phyloP scores from a whole-genome alignment of 257 asterid species.

The Solanum tacnaense region DNA sequence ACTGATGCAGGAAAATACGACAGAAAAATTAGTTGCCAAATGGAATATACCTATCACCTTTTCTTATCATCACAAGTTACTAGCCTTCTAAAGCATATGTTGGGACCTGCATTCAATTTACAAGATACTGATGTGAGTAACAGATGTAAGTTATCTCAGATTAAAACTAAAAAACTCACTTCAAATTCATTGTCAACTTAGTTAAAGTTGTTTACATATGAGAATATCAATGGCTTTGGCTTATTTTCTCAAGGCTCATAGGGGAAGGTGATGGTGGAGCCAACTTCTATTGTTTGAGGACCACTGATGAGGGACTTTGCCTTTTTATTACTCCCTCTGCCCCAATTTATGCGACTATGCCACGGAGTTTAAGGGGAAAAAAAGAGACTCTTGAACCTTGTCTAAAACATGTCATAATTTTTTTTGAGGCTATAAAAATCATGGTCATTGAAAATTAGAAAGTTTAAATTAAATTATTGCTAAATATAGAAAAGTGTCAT shows the following conservation, averaged over 20 bases:
- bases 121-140: background rate
- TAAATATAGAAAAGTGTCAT: background rate
- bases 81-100: slow-evolving; percentile 67
- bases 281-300: background rate
- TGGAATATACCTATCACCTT: background rate
- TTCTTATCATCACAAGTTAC: slow-evolving; percentile 4
- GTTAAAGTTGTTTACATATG: background rate
- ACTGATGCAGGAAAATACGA: background rate
- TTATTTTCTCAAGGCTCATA: background rate
- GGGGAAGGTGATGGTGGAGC: background rate
- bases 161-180: background rate
- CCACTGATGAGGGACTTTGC: background rate
- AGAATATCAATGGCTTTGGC: background rate
- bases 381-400: background rate
- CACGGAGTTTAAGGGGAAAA: background rate
- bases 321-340: background rate
- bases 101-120: slow-evolving; percentile 46
- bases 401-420: background rate
- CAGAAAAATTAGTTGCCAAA: background rate
- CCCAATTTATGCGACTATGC: background rate
- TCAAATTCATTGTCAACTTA: background rate
- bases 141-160: background rate
- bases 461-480: background rate
- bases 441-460: background rate
- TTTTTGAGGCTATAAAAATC: background rate